These are phyloP conservation scores for Amanita rubescens DNA, from an alignment of 768 basidiomycete genomes.

Conservation along the genomic window DNA sequence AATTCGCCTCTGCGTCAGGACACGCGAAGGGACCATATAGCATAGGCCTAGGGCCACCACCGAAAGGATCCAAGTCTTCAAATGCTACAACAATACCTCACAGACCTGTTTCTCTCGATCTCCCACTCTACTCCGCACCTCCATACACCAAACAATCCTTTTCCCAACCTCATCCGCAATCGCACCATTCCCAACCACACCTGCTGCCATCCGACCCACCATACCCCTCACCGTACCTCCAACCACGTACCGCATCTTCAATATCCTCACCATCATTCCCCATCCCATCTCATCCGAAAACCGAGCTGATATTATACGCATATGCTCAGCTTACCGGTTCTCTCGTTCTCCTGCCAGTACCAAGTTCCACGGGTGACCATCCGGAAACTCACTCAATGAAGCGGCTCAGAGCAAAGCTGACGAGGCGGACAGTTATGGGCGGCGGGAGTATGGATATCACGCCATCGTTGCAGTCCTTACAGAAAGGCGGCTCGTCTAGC, in stretches of 20 bases:
- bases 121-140: conserved; percentile 3
- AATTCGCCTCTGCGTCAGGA: no score
- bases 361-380: not conserved
- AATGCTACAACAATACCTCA: no score
- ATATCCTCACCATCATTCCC: conserved; percentile 24
- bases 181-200: not conserved
- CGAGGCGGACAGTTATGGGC: conserved; percentile 45
- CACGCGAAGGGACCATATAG: no score
- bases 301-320: conserved; percentile 73
- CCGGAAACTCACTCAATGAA: conserved; percentile 38
- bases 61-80: no score
- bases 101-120: not conserved
- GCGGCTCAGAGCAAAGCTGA: conserved; percentile 41
- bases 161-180: no score
- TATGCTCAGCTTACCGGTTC: conserved; percentile 77
- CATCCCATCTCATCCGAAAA: conserved; percentile 28
- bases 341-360: conserved; percentile 45
- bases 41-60: no score
- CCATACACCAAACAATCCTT: no score
- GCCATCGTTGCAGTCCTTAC: conserved; percentile 26
- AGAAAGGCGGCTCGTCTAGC: not conserved
- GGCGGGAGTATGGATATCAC: conserved; percentile 81
- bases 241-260: conserved; percentile 25
- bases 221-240: conserved; percentile 19
- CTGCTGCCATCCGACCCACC: not conserved